A percentile compares a stretch with the other conserved stretches of the same genome.
Conservation (phyloP, 495 filamentous ascomycete species). For the Parathielavia appendiculata region DNA sequence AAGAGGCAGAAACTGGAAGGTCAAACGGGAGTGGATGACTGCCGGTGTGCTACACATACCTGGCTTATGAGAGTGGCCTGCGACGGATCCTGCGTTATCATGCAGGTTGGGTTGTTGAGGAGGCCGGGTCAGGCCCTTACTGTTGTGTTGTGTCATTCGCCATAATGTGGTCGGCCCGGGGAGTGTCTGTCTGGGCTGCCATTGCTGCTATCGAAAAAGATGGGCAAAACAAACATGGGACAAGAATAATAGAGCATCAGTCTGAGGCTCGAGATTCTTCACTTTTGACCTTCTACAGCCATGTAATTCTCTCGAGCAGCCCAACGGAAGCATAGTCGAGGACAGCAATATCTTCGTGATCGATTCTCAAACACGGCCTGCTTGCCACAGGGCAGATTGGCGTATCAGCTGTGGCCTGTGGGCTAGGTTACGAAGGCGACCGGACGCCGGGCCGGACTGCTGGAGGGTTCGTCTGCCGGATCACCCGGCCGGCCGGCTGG, state of each 20-base stretch:
- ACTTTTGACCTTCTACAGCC: no score
- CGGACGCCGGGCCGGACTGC: background rate
- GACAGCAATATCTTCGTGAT: no score
- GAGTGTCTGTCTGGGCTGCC: background rate
- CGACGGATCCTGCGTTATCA: background rate
- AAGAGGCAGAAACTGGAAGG: no score
- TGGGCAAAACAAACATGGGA: no score
- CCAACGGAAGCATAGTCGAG: no score
- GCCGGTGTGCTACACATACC: background rate
- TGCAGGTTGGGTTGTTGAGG: background rate
- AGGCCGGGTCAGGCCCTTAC: background rate
- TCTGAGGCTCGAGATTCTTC: no score
- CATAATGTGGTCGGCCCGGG: background rate
- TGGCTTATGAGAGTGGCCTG: background rate
- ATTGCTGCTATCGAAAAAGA: background rate
- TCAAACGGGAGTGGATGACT: background rate
- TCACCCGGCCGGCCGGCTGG: background rate
- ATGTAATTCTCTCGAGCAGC: no score
- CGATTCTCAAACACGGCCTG: background rate
- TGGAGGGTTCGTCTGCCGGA: background rate
- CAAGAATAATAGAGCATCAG: no score
- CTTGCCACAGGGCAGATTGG: background rate
- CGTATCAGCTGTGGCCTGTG: background rate
- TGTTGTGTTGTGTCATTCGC: background rate
- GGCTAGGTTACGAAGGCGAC: background rate